Percentiles rank a stretch among this genome's conserved stretches.
Evolutionary conservation across 495 filamentous ascomycete genomes (phyloP).

Genomic region (Cercophora scortea): DNA sequence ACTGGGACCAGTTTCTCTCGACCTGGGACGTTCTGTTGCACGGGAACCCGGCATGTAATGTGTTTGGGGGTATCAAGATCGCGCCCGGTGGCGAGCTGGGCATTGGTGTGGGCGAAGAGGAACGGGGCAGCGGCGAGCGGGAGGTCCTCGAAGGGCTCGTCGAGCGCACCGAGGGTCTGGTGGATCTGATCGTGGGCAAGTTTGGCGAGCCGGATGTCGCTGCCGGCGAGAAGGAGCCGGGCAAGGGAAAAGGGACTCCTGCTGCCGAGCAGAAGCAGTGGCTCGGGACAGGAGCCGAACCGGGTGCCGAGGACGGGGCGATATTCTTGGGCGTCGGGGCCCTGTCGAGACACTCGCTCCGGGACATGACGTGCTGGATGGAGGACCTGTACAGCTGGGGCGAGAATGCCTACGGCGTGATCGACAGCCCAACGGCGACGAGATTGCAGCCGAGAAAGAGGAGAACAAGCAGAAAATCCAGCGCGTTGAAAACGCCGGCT

Average conservation of each 20-base stretch:
- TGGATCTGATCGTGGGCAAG: conserved; percentile 79
- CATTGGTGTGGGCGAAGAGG: conserved; percentile 88
- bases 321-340: conserved; percentile 74
- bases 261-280: conserved; percentile 36
- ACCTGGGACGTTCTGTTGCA: conserved; percentile 86
- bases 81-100: conserved; percentile 88
- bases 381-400: conserved; percentile 75
- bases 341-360: conserved; percentile 55
- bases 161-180: conserved; percentile 55
- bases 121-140: conserved; percentile 83
- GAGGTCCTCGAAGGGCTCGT: conserved; percentile 85
- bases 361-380: conserved; percentile 70
- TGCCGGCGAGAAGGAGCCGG: conserved; percentile 1
- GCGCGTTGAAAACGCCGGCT: background rate
- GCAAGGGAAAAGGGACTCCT: conserved; percentile 7
- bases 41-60: conserved; percentile 74
- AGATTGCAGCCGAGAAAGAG: conserved; percentile 23
- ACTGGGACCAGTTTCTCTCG: conserved; percentile 74
- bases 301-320: conserved; percentile 67
- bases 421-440: conserved; percentile 58
- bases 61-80: conserved; percentile 80
- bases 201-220: conserved; percentile 54
- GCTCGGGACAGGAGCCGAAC: conserved; percentile 57
- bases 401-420: conserved; percentile 70
- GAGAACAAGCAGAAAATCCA: background rate